These are phyloP conservation scores for Crassisporium funariophilum DNA, from an alignment of 768 basidiomycete genomes.

Conservation along the genomic window DNA sequence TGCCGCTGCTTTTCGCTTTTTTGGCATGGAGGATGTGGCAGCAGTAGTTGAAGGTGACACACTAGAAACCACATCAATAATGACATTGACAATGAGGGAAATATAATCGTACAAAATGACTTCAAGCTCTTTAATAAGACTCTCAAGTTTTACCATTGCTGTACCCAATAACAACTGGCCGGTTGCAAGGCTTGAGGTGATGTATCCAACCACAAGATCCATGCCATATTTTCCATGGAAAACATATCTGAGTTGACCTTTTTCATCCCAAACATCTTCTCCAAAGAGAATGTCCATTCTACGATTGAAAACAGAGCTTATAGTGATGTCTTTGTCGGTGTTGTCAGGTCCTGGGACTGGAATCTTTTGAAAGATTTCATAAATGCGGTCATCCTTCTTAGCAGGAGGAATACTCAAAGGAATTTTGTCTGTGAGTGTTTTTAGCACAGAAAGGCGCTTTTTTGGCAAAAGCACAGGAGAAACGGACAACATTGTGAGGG, in stretches of 20 bases:
- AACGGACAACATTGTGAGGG: too few relatives aligned
- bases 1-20: too few relatives aligned
- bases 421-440: too few relatives aligned
- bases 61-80: too few relatives aligned
- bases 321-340: not conserved
- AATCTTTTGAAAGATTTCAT: constrained; percentile 2
- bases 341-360: constrained; percentile 1
- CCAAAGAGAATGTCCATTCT: constrained; percentile 8
- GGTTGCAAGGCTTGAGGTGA: not conserved
- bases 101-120: not conserved
- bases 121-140: constrained; percentile 10
- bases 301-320: constrained; percentile 4
- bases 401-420: too few relatives aligned
- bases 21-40: too few relatives aligned
- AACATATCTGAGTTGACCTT: constrained; percentile 1
- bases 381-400: too few relatives aligned
- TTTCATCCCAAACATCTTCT: constrained; percentile 2
- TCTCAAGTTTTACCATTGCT: constrained; percentile 7
- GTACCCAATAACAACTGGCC: not conserved
- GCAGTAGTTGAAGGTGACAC: too few relatives aligned
- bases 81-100: too few relatives aligned
- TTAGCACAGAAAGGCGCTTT: too few relatives aligned
- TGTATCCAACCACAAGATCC: constrained; percentile 2
- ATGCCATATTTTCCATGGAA: constrained; percentile 7
- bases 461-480: too few relatives aligned